Evolutionary conservation across 2,329 filamentous ascomycete genomes (phyloP).

Genomic region (Ophiostoma angusticollis): DNA sequence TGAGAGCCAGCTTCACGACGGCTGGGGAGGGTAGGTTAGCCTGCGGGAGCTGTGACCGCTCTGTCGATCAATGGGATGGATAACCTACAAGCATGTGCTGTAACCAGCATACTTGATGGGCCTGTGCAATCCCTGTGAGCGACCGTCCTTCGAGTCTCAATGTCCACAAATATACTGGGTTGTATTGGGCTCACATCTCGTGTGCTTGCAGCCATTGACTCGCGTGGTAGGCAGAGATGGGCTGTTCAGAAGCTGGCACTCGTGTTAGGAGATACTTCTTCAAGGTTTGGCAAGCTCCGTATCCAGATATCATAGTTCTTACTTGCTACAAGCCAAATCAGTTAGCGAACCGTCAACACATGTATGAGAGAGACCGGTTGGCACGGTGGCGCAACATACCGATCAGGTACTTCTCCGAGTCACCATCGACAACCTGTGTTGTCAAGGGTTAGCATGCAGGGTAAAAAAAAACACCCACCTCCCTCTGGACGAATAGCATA

Average conservation of each 20-base stretch:
- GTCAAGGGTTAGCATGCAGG: neutral
- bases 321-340: conserved; percentile 7
- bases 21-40: conserved; percentile 13
- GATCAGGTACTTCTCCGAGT: conserved; percentile 69
- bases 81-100: conserved; percentile 65
- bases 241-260: conserved; percentile 60
- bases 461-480: too few species aligned
- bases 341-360: too few species aligned
- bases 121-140: conserved; percentile 2
- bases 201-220: conserved; percentile 82
- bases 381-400: too few species aligned
- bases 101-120: conserved; percentile 90
- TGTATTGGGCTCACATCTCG: conserved; percentile 39
- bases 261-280: neutral
- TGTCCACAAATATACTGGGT: too few species aligned
- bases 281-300: neutral
- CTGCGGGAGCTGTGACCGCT: too few species aligned
- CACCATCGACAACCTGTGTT: conserved; percentile 58
- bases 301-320: neutral
- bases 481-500: neutral
- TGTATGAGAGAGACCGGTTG: too few species aligned
- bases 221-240: conserved; percentile 81
- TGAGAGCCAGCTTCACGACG: conserved; percentile 88
- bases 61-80: neutral
- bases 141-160: rapidly evolving